These are phyloP conservation scores for Gastrolobium bilobum DNA, from an alignment of 306 rosid genomes.

Conservation along the genomic window DNA sequence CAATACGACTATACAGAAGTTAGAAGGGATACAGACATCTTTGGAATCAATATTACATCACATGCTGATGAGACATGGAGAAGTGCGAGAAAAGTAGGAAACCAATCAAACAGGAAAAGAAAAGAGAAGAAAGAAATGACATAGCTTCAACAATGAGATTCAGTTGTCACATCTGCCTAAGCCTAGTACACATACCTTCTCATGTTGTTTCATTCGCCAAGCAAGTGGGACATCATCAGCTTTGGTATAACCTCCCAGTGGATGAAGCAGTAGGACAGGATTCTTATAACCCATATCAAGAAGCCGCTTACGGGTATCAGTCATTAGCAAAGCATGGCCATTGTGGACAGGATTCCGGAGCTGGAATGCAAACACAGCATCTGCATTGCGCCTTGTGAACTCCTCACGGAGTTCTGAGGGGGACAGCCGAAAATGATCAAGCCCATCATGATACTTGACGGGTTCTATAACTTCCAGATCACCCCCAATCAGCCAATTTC, in stretches of 20 bases:
- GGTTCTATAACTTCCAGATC: constrained; percentile 93
- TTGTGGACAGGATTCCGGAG: constrained; percentile 97
- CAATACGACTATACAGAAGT: no score
- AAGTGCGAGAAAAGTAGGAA: not conserved
- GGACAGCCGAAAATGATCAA: constrained; percentile 89
- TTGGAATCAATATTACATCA: constrained; percentile 3
- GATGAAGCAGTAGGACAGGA: constrained; percentile 96
- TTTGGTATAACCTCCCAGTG: constrained; percentile 96
- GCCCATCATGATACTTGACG: constrained; percentile 90
- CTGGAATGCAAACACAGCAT: constrained; percentile 98
- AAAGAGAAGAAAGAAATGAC: not conserved
- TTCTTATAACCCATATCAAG: constrained; percentile 98
- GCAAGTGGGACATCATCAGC: constrained; percentile 97
- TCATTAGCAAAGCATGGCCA: constrained; percentile 98
- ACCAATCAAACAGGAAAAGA: constrained; percentile 15
- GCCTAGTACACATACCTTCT: constrained; percentile 68
- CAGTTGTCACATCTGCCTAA: not conserved
- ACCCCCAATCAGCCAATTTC: constrained; percentile 98
- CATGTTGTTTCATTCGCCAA: constrained; percentile 99
- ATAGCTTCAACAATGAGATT: constrained; percentile 10
- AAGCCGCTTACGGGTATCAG: constrained; percentile 91
- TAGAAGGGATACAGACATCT: not conserved
- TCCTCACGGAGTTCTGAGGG: constrained; percentile 90
- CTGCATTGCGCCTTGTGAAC: constrained; percentile 86
- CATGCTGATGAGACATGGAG: not conserved